These are phyloP conservation scores for Boletus barrowsii DNA, from an alignment of 768 basidiomycete species.

Conservation along the genomic window DNA sequence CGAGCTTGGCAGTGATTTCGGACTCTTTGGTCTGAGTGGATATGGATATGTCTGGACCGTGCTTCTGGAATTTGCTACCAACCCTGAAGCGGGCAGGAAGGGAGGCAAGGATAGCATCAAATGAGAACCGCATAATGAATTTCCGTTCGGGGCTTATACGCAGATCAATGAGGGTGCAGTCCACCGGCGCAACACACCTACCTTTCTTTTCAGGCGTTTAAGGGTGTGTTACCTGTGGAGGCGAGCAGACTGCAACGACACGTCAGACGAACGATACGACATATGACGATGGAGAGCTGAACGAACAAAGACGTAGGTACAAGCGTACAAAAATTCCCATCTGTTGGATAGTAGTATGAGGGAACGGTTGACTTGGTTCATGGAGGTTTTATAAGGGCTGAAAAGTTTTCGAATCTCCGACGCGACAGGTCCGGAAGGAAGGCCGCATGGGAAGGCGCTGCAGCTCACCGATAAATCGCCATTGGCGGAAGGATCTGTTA, in stretches of 20 bases:
- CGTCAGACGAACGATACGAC: conserved; percentile 7
- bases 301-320: conserved; percentile 30
- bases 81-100: conserved; percentile 23
- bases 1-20: conserved; percentile 22
- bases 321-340: conserved; percentile 32
- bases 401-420: conserved; percentile 26
- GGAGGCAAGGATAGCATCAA: conserved; percentile 19
- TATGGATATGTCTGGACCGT: conserved; percentile 25
- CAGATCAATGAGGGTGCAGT: conserved; percentile 3
- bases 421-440: conserved; percentile 23
- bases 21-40: conserved; percentile 14
- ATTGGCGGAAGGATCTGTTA: conserved; percentile 13
- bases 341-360: conserved; percentile 31
- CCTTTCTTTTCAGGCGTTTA: conserved; percentile 21
- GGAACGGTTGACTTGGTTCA: background rate
- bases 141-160: conserved; percentile 9
- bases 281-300: background rate
- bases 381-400: conserved; percentile 20
- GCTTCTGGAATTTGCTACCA: conserved; percentile 10
- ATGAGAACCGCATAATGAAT: conserved; percentile 22
- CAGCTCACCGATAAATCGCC: conserved; percentile 13
- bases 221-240: conserved; percentile 30
- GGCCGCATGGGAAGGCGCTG: conserved; percentile 4
- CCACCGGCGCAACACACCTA: background rate
- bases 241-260: conserved; percentile 19